phyloP scores from a whole-genome alignment of 1,284 basidiomycete genomes.

The Apiotrichum akiyoshidainum region DNA sequence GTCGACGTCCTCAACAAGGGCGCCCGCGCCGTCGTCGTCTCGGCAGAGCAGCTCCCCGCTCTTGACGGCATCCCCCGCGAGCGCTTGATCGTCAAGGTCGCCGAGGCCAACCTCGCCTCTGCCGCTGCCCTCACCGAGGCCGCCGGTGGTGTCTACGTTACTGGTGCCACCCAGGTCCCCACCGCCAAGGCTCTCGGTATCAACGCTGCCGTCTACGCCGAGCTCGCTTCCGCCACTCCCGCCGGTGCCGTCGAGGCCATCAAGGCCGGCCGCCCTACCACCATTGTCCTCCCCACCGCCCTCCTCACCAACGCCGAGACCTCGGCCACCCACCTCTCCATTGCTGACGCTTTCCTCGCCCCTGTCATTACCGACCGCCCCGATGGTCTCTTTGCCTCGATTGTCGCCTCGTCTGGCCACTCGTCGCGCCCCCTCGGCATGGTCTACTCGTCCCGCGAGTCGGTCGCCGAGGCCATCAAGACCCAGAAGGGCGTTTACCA shows the following conservation, averaged over 20 bases:
- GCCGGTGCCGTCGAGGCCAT: constrained; percentile 56
- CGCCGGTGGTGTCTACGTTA: constrained; percentile 32
- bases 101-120: constrained; percentile 66
- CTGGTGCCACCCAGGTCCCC: constrained; percentile 39
- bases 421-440: constrained; percentile 80
- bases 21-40: constrained; percentile 70
- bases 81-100: constrained; percentile 69
- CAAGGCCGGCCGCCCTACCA: constrained; percentile 65
- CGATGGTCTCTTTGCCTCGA: constrained; percentile 89
- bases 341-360: constrained; percentile 82
- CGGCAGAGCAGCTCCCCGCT: constrained; percentile 63
- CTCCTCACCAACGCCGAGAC: constrained; percentile 62
- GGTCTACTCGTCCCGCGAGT: constrained; percentile 92
- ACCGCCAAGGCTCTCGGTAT: constrained; percentile 71
- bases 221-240: constrained; percentile 52
- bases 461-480: constrained; percentile 79
- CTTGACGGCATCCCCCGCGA: constrained; percentile 62
- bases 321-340: constrained; percentile 61
- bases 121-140: constrained; percentile 57
- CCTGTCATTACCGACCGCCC: constrained; percentile 79
- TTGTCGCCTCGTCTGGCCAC: constrained; percentile 69
- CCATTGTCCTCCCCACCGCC: constrained; percentile 69
- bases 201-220: constrained; percentile 64
- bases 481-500: constrained; percentile 94
- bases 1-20: constrained; percentile 70